phyloP scores from a whole-genome alignment of 352 stramenopile species.

The Achlya hypogyna region DNA sequence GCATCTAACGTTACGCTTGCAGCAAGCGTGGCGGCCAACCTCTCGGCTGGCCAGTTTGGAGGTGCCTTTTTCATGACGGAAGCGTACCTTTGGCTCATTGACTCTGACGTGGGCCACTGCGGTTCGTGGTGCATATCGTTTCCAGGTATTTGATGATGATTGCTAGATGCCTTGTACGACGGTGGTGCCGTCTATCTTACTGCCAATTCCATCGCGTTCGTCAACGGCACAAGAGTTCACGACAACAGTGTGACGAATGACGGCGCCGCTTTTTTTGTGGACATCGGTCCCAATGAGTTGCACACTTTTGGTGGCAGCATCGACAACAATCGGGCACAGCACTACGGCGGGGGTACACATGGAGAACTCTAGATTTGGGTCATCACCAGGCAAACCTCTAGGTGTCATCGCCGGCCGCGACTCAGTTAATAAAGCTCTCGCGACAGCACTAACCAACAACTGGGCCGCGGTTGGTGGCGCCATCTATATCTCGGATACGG shows the following conservation, averaged over 20 bases:
- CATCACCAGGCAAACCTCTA: neutral
- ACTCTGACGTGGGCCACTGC: neutral
- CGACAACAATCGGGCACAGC: neutral
- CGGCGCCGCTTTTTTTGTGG: neutral
- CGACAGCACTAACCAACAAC: neutral
- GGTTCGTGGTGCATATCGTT: neutral
- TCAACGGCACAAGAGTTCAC: neutral
- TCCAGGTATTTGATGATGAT: neutral
- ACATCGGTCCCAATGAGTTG: neutral
- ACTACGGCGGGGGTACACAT: constrained; percentile 10
- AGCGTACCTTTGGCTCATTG: neutral
- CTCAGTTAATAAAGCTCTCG: neutral
- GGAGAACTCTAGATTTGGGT: neutral
- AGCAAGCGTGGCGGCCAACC: neutral
- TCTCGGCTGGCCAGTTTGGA: neutral
- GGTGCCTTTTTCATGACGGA: neutral
- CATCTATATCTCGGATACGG: constrained; percentile 6
- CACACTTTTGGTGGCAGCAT: neutral
- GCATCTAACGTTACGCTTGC: neutral
- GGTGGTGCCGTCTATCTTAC: neutral
- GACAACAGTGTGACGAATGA: constrained; percentile 8
- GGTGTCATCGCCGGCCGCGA: neutral
- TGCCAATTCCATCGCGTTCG: neutral
- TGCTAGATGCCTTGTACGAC: constrained; percentile 11
- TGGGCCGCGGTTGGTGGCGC: neutral